A percentile compares a stretch with the other conserved stretches of the same genome.
Evolutionary conservation across 2,329 filamentous ascomycete genomes (phyloP).

Genomic region (Aureobasidium subglaciale): DNA sequence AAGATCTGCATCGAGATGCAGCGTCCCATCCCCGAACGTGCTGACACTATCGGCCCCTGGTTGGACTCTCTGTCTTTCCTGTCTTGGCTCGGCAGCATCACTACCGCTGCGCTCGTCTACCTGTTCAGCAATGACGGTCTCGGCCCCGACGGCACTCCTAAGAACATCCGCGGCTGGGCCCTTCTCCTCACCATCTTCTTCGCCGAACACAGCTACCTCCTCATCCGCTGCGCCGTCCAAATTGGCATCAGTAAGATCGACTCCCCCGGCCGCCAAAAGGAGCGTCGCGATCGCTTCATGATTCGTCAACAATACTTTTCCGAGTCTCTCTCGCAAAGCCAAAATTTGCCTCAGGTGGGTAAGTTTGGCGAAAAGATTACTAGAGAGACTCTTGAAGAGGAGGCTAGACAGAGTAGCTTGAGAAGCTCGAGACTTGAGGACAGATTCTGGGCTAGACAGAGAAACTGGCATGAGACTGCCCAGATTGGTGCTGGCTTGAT

Average conservation of each 20-base stretch:
- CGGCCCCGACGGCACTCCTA: conserved; percentile 59
- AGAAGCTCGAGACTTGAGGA: conserved; percentile 37
- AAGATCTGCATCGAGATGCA: conserved; percentile 90
- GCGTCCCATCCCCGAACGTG: conserved; percentile 79
- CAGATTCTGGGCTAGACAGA: conserved; percentile 48
- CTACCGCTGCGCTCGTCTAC: conserved; percentile 79
- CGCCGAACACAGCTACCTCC: conserved; percentile 84
- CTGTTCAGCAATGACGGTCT: conserved; percentile 69
- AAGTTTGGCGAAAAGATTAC: conserved; percentile 55
- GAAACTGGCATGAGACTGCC: conserved; percentile 44
- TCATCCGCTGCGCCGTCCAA: conserved; percentile 64
- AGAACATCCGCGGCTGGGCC: conserved; percentile 69
- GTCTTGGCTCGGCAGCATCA: conserved; percentile 88
- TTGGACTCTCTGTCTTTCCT: conserved; percentile 77
- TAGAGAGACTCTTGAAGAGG: conserved; percentile 56
- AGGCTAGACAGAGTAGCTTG: conserved; percentile 37
- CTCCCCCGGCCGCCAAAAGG: conserved; percentile 77
- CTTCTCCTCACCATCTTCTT: conserved; percentile 76
- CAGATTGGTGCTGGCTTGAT: conserved; percentile 46
- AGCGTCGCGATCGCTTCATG: conserved; percentile 70
- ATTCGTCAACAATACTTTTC: conserved; percentile 74
- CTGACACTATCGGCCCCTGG: conserved; percentile 93
- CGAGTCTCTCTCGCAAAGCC: conserved; percentile 58
- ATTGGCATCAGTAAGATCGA: conserved; percentile 73
- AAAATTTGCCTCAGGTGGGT: conserved; percentile 39